Evolutionary conservation across 2,329 filamentous ascomycete genomes (phyloP), one percentile per base, ranked within the genome.

Genomic region (Orbilia quercus): DNA sequence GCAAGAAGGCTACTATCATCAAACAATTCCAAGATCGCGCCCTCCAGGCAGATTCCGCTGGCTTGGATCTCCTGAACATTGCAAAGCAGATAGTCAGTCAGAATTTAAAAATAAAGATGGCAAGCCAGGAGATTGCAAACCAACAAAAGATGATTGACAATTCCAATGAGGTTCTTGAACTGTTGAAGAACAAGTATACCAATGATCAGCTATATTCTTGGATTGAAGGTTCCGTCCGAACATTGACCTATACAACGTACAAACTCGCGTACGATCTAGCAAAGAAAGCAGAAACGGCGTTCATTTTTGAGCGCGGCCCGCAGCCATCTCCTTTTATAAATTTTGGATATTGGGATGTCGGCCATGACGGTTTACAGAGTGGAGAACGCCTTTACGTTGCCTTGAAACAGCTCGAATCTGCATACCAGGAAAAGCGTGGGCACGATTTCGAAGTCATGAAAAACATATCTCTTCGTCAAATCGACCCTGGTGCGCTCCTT

Each of bases 321-420:
- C 47, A 54, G 6, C 23, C 22, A 1, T 53, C 38, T 2, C 22
- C 36, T 1, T 59, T 50, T 7, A 51, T 51, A 3, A 40, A 60
- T 20, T 40, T 18, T 7, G 55, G 23, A 14, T 82, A 12, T 77
- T 78, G 5, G 81, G 74, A 34, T 72, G 1, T 34, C 80, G 2
- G 82, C 79, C 71, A 80, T 82, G 74, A 74, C 81, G 38, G 81
- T 81, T 77, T 69, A 14, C 12, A 28, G n/a, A 20, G 77, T 6
- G 80, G 65, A 0, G 77, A 81, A 25, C 6, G 34, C 7, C 77
- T 81, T 0, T 76, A 48, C 2, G 76, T 81, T 0, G 76, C 47
- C 16, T 51, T 78, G 0, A 75, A 36, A 6, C 76, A 80, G 9
- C 78, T 78, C 58, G 53, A 71, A 20, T 47, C 81, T 12, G 77